Evolutionary conservation across 2,329 filamentous ascomycete genomes (phyloP).

Genomic region (Colletotrichum sp.): DNA sequence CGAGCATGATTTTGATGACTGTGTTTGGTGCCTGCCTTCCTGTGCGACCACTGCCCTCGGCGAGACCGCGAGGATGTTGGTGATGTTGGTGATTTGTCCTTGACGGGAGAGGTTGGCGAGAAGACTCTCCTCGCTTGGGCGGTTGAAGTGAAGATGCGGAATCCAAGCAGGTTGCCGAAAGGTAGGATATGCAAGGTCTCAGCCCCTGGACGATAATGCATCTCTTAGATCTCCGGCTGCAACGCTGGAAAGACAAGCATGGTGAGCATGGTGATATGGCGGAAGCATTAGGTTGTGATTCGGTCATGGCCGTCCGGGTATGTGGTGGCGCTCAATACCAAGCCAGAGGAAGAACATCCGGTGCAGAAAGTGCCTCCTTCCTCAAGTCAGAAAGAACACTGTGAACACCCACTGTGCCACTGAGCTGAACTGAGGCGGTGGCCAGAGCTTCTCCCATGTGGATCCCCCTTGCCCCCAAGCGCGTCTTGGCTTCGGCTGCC

Average conservation of each 20-base stretch:
- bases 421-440: not conserved
- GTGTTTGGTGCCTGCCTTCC: not conserved
- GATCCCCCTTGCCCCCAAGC: not conserved
- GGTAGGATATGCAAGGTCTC: not conserved
- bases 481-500: not conserved
- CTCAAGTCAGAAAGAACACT: not conserved
- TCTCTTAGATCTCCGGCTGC: not conserved
- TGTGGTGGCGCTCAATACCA: not conserved
- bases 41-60: not conserved
- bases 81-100: not conserved
- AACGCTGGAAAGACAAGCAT: not conserved
- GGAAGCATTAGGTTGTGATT: not conserved
- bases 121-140: not conserved
- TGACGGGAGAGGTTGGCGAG: not conserved
- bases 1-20: not conserved
- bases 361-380: not conserved
- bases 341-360: not conserved
- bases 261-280: not conserved
- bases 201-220: not conserved
- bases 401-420: too few relatives aligned
- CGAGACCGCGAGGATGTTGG: not conserved
- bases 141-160: not conserved
- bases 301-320: not conserved
- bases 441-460: not conserved
- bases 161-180: not conserved